phyloP scores from a whole-genome alignment of 2,329 filamentous ascomycete genomes.

The Fusarium poae region DNA sequence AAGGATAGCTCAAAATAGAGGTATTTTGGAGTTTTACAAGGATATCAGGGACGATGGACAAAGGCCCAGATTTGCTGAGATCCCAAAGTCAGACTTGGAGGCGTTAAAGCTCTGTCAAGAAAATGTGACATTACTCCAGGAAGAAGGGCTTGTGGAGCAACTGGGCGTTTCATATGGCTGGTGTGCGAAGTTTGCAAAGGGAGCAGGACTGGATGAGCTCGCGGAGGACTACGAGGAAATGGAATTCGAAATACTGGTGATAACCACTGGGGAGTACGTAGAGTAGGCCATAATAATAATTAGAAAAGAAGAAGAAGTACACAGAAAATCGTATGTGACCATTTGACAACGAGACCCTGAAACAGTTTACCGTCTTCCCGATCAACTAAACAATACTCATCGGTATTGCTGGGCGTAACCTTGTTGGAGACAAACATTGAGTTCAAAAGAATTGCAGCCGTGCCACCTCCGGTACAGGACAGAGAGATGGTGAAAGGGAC shows the following conservation, averaged over 20 bases:
- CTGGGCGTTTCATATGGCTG: constrained; percentile 18
- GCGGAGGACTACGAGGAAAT: constrained; percentile 13
- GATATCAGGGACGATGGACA: background rate
- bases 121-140: background rate
- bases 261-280: constrained; percentile 19
- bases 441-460: constrained; percentile 1
- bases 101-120: constrained; percentile 11
- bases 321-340: no score
- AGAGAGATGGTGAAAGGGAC: constrained; percentile 6
- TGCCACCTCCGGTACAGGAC: background rate
- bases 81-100: constrained; percentile 14
- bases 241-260: constrained; percentile 16
- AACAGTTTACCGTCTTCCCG: background rate
- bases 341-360: no score
- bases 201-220: background rate
- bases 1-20: constrained; percentile 19
- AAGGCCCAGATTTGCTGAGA: constrained; percentile 5
- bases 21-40: constrained; percentile 12
- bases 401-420: constrained; percentile 14
- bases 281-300: no score
- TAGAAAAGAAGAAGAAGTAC: no score
- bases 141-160: constrained; percentile 14
- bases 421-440: constrained; percentile 28
- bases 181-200: constrained; percentile 20
- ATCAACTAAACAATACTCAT: constrained; percentile 21